Evolutionary conservation across 1,139 yeast species (phyloP), one percentile per base, ranked within the genome.

Genomic region (Schwanniomyces etchellsii): DNA sequence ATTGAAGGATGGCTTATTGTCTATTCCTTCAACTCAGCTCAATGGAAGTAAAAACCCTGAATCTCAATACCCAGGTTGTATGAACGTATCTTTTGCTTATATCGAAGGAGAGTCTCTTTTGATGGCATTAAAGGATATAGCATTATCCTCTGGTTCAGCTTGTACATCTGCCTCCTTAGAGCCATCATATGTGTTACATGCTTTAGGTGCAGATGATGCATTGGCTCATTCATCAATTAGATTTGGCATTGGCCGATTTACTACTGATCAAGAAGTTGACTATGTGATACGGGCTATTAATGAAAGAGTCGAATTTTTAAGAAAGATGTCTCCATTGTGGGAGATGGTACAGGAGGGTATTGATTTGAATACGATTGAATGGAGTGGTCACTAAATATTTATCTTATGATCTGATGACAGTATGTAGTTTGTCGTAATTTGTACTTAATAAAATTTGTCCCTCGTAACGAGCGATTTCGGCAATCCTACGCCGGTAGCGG

Each of bases 301-400:
- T 33, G 89, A 85, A 56, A 77, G 96, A 60, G 98, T 91, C 31
- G 82, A 81, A 39, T 88, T 86, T 60, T 73, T 91, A 53, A 77
- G 99, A 58, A 93, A 88, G 51, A 71, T 91, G 64, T 81, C 94
- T 32, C 99, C 99, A 33, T 70, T 91, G 46, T 91, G 97, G 97
- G 99, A 91, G 64, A 89, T 91, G 97, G 96, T 86, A 34, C 96
- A 91, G 61, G 98, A 91, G 44, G 98, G 98, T 43, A 89, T 91
- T 51, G 99, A 91, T 53, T 71, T 93, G 56, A 74, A 82, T 50
- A 73, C 94, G 27, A 91, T 91, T 50, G 95, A 91, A 64, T 91
- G 99, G 99, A 84, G 95, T 36, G 96, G 95, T 40, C 97, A 89
- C 61, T 88, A 57, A 50, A 24, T 31, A 24, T 28, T 28, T 25